phyloP scores from a whole-genome alignment of 345 rosid genomes.

The Barbarea vulgaris region DNA sequence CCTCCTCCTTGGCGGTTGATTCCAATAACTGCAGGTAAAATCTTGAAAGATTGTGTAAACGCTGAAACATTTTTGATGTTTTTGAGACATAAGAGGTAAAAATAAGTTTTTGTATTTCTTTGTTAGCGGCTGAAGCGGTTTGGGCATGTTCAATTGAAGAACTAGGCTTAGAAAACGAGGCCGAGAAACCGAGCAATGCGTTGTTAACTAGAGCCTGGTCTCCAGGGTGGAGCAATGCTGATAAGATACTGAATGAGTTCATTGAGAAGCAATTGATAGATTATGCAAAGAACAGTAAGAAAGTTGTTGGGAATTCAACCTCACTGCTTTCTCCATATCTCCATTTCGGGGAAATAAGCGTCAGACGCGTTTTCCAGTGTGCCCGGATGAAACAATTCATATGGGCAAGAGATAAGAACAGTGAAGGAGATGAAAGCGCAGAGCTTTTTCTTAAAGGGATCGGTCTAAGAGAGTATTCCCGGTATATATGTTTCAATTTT shows the following conservation, averaged over 20 bases:
- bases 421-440: conserved; percentile 61
- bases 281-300: conserved; percentile 62
- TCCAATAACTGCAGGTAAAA: conserved; percentile 60
- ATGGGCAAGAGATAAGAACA: conserved; percentile 73
- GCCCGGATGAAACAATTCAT: conserved; percentile 70
- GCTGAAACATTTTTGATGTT: neutral
- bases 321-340: conserved; percentile 89
- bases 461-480: conserved; percentile 88
- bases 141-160: conserved; percentile 67
- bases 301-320: conserved; percentile 64
- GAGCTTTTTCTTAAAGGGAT: conserved; percentile 70
- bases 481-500: conserved; percentile 92
- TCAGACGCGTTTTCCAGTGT: conserved; percentile 74
- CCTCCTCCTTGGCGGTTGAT: conserved; percentile 76
- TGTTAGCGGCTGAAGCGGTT: conserved; percentile 48
- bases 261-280: conserved; percentile 59
- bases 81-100: no score
- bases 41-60: neutral
- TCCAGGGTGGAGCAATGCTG: conserved; percentile 94
- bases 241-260: conserved; percentile 66
- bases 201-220: conserved; percentile 90
- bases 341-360: conserved; percentile 93
- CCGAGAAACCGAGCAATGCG: conserved; percentile 84
- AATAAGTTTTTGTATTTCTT: neutral
- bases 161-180: conserved; percentile 77